A percentile compares a stretch with the other conserved stretches of the same genome.
phyloP scores from a whole-genome alignment of 202 grass and related monocot species.

The Panicum virgatum region DNA sequence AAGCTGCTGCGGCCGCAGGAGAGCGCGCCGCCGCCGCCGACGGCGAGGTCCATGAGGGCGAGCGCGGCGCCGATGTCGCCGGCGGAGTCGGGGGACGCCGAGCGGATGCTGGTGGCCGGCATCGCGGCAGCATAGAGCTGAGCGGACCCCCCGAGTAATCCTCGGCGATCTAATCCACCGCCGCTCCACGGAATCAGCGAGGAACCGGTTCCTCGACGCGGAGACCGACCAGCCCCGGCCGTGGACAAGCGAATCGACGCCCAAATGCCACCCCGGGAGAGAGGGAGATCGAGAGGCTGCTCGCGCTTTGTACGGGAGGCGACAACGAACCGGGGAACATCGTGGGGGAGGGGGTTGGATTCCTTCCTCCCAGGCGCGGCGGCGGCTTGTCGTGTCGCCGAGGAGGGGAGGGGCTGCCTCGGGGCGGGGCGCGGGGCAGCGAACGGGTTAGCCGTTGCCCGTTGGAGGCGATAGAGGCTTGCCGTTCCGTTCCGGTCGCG shows the following conservation, averaged over 20 bases:
- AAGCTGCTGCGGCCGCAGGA: constrained; percentile 60
- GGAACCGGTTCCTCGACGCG: background rate
- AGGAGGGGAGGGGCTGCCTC: constrained; percentile 11
- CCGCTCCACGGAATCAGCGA: background rate
- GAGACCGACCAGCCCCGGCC: background rate
- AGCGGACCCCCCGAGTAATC: background rate
- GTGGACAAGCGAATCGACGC: background rate
- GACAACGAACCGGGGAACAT: background rate
- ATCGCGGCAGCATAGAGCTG: constrained; percentile 26
- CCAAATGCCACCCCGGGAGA: background rate
- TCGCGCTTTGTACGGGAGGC: background rate
- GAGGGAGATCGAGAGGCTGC: background rate
- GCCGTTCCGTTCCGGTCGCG: background rate
- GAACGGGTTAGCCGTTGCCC: constrained; percentile 25
- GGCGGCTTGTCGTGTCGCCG: constrained; percentile 11
- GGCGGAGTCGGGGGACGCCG: constrained; percentile 3
- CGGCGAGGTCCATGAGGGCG: constrained; percentile 9
- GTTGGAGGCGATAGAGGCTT: background rate
- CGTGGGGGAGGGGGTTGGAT: background rate
- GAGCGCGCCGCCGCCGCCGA: constrained; percentile 1
- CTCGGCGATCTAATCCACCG: background rate
- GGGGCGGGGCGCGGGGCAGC: background rate
- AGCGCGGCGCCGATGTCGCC: constrained; percentile 27
- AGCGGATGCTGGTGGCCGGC: constrained; percentile 7
- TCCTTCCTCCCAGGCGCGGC: background rate